Evolutionary conservation across 1,284 basidiomycete genomes (phyloP).

Genomic region (Microbotryomycetes sp.): DNA sequence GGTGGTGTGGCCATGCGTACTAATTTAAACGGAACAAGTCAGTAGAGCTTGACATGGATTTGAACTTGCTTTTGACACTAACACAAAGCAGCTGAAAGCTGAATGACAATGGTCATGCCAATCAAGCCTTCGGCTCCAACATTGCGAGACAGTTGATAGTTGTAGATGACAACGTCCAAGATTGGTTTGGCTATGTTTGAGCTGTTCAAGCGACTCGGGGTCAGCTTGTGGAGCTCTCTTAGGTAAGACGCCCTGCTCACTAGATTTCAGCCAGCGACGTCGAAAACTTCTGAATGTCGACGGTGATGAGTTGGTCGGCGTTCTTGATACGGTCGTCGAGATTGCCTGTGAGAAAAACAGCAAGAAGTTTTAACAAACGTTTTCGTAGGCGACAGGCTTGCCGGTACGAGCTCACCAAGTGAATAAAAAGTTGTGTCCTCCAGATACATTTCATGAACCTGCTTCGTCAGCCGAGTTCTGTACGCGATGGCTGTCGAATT

Average conservation of each 20-base stretch:
- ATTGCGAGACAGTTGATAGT: slow-evolving; percentile 88
- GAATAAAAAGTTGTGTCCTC: slow-evolving; percentile 81
- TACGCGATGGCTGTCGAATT: slow-evolving; percentile 64
- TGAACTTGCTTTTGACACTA: slow-evolving; percentile 44
- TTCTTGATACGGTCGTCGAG: slow-evolving; percentile 94
- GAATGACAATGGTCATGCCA: slow-evolving; percentile 75
- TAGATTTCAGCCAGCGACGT: slow-evolving; percentile 89
- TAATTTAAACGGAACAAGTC: slow-evolving; percentile 38
- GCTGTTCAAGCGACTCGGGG: slow-evolving; percentile 18
- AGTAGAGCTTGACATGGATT: background rate
- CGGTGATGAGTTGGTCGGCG: slow-evolving; percentile 94
- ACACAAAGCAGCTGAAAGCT: slow-evolving; percentile 71
- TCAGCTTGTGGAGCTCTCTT: background rate
- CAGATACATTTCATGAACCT: slow-evolving; percentile 78
- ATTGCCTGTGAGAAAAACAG: slow-evolving; percentile 54
- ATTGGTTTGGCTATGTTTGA: slow-evolving; percentile 88
- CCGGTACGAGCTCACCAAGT: slow-evolving; percentile 51
- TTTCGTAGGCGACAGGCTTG: too few species aligned
- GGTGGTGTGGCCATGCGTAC: slow-evolving; percentile 85
- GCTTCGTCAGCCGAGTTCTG: slow-evolving; percentile 75
- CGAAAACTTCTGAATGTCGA: slow-evolving; percentile 92
- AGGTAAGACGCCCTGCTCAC: slow-evolving; percentile 1
- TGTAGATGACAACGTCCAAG: slow-evolving; percentile 82
- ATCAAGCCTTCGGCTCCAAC: slow-evolving; percentile 91
- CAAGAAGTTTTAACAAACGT: background rate